Conservation (phyloP, 129 eudicot genomes). For the Helianthus annuus region HanXRQr2.0-SUNRISE NC_035445.2:152413081-152413580, state of each 20-base stretch:
- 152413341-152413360: conserved; percentile 6
- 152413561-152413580: too few species aligned
- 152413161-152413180: neutral
- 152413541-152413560: too few species aligned
- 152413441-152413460: too few species aligned
- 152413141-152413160: conserved; percentile 22
- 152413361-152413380: neutral
- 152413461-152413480: too few species aligned
- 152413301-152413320: conserved; percentile 30
- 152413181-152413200: neutral
- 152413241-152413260: neutral
- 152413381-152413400: neutral
- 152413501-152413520: too few species aligned
- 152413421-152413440: neutral
- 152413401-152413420: neutral
- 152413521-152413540: too few species aligned
- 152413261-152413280: conserved; percentile 12
- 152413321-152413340: conserved; percentile 27
- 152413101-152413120: neutral
- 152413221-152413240: conserved; percentile 23
- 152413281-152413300: conserved; percentile 10
- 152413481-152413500: too few species aligned
- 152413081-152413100: neutral
- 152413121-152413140: conserved; percentile 15
- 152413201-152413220: conserved; percentile 37